Conservation (phyloP, 495 filamentous ascomycete genomes). For the Articulospora tetracladia region DNA sequence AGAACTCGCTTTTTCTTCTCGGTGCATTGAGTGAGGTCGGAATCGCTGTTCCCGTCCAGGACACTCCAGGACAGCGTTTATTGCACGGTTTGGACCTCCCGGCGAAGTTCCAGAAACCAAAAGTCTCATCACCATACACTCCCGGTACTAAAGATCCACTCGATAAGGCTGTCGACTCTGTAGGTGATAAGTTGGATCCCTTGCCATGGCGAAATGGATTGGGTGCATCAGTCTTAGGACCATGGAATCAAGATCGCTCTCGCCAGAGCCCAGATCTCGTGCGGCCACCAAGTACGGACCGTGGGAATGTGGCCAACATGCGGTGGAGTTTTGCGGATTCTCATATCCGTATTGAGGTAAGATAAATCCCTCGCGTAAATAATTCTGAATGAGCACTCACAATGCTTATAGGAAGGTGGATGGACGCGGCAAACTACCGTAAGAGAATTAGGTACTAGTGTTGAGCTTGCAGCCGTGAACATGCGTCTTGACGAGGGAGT, state of each 20-base stretch:
- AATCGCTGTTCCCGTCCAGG: slow-evolving; percentile 39
- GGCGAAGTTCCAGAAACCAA: slow-evolving; percentile 32
- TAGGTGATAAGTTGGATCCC: slow-evolving; percentile 55
- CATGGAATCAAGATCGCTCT: slow-evolving; percentile 59
- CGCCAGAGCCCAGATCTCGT: slow-evolving; percentile 62
- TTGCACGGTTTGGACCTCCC: slow-evolving; percentile 41
- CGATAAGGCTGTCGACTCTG: slow-evolving; percentile 48
- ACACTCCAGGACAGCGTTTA: slow-evolving; percentile 47
- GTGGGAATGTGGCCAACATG: slow-evolving; percentile 59
- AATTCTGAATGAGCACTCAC: background rate
- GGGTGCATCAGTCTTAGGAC: slow-evolving; percentile 59
- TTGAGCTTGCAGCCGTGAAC: slow-evolving; percentile 61
- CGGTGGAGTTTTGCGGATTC: slow-evolving; percentile 67
- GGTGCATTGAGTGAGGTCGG: slow-evolving; percentile 29
- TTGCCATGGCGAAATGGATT: slow-evolving; percentile 62
- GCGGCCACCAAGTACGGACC: slow-evolving; percentile 61
- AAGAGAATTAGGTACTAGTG: slow-evolving; percentile 53
- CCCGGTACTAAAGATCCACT: slow-evolving; percentile 39
- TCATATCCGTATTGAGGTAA: slow-evolving; percentile 60
- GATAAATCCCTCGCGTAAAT: slow-evolving; percentile 3
- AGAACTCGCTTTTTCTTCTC: slow-evolving; percentile 23
- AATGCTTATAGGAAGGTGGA: slow-evolving; percentile 50
- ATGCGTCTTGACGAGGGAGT: slow-evolving; percentile 64
- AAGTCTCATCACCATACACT: slow-evolving; percentile 38
- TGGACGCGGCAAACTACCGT: slow-evolving; percentile 67